Base-by-base conservation (phyloP, 371 early-diverging fungal species). In the Rhizopus stolonifer region DNA sequence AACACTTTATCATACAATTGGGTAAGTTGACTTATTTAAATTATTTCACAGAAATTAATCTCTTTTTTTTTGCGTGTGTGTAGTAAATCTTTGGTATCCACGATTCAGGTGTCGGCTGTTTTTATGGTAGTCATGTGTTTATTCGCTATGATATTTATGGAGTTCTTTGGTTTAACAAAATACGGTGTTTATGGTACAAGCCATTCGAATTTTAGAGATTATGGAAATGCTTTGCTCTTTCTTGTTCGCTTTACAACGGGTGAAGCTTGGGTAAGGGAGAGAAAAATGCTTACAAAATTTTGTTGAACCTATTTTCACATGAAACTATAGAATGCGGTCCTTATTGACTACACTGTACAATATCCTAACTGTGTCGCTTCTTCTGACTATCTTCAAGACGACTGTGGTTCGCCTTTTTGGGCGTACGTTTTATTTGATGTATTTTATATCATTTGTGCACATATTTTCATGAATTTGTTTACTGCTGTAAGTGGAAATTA, bases 91-190 rank as follows among this genome's bases (percentile, higher is more conserved):
- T 23, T 77, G 40, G 78, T 72, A 7, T 74, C 72, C 13, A 83
- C 80, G 42, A 56, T 83, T 31, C 78, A 78, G 22, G 81, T 83
- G 18, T 78, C 83, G 6, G 80, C 79, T 10, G 81, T 83, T 0
- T 83, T 83, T 42, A 70, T 79, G 69, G 74, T 81, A 4, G 71
- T 78, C 0, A 72, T 83, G 64, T 76, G 74, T 25, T 56, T 83
- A 6, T 83, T 79, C 50, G 83, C 83, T 3, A 73, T 83, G 74
- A 58, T 79, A 19, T 83, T 83, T 63, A 79, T 81, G 59, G 81
- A 83, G 42, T 61, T 80, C 17, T 83, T 83, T 70, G 83, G 83
- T 8, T 52, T 81, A 50, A 83, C 83, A 25, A 78, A 74, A 13
- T 78, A 74, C 23, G 83, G 83, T 1, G 53, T 60, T 0, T 72